Evolutionary conservation across 176 grass and related monocot species (phyloP), one percentile per base, ranked within the genome.

Genomic region (Oryza brachyantha): DNA sequence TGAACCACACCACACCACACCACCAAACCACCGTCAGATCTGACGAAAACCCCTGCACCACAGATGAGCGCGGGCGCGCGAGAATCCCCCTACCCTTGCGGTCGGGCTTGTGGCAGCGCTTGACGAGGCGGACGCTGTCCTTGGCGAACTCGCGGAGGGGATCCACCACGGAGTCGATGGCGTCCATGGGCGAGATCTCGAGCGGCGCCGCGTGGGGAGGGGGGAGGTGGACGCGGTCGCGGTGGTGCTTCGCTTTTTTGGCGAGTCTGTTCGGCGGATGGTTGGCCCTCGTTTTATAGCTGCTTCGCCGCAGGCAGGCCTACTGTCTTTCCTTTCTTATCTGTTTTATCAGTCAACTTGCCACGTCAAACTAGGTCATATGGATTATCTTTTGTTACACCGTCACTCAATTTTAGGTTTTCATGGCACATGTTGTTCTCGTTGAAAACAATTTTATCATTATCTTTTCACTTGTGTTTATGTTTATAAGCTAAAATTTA

Each of bases 91-190:
- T 29, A 92, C 93, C 90, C 71, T 97, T 97, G 89, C 86, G 91
- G 88, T 97, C 94, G 24, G 94, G 94, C 76, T 99, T 99, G 92
- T 99, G 96, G 85, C 96, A 99, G 34, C 96, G 88, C 87, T 99
- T 99, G 66, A 99, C 92, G 67, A 99, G 96, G 74, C 96, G 96
- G 40, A 99, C 41, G 86, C 96, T 99, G 84, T 99, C 96, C 88
- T 91, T 97, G 42, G 91, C 86, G 88, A 97, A 97, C 70, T 93
- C 89, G 79, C 91, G 86, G 84, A 97, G 87, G 10, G 94, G 94
- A 77, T 97, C 94, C 16, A 97, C 89, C 1, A 92, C 89, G 8
- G 94, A 97, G 84, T 97, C 91, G 17, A 97, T 35, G n/a, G 94
- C 89, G 54, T 97, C 94, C 94, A 94, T 97, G 68, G 81, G 57